Conservation (phyloP, 257 asterid species). For the Solanum ossicruentum region DNA sequence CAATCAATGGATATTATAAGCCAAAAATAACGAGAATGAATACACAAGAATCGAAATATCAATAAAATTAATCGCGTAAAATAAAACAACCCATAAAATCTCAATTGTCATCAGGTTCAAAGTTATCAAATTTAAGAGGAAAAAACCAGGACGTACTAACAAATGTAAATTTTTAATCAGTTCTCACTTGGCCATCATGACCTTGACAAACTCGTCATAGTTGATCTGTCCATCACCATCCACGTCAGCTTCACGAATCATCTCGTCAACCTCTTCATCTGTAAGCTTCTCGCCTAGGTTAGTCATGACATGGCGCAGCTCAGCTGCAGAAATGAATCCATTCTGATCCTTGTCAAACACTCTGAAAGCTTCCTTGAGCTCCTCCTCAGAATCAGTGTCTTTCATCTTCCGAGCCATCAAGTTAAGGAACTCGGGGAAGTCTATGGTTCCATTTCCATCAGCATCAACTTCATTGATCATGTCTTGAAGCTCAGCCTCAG, state of each 20-base stretch:
- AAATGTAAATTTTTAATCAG: neutral
- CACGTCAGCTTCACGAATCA: neutral
- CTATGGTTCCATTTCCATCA: neutral
- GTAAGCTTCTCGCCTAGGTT: neutral
- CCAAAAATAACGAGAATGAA: neutral
- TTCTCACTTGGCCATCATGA: conserved; percentile 21
- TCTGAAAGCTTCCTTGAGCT: neutral
- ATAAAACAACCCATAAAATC: neutral
- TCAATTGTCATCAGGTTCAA: conserved; percentile 11
- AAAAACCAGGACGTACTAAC: conserved; percentile 4
- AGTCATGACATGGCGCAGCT: neutral
- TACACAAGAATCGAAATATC: neutral
- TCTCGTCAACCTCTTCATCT: neutral
- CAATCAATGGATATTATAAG: neutral
- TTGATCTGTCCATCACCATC: neutral
- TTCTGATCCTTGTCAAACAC: neutral
- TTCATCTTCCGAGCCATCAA: neutral
- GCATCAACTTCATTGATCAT: conserved; percentile 1
- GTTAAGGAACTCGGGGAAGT: neutral
- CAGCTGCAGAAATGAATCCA: neutral
- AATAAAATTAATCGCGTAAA: conserved; percentile 3
- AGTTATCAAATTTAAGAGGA: neutral
- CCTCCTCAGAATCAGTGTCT: neutral
- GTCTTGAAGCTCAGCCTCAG: conserved; percentile 1
- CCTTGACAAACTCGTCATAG: neutral